These are phyloP conservation scores for thale cress (Arabidopsis thaliana) DNA, from an alignment of 345 rosid genomes.

Conservation along the genomic window TAIR10.1 NC_003070.9:883001-883500, in stretches of 20 bases:
- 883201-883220: slow-evolving; percentile 69
- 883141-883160: slow-evolving; percentile 43
- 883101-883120: slow-evolving; percentile 45
- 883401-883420: slow-evolving; percentile 32
- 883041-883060: slow-evolving; percentile 17
- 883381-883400: slow-evolving; percentile 39
- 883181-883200: slow-evolving; percentile 64
- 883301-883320: slow-evolving; percentile 47
- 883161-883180: slow-evolving; percentile 42
- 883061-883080: slow-evolving; percentile 14
- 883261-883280: slow-evolving; percentile 35
- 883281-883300: slow-evolving; percentile 28
- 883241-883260: slow-evolving; percentile 46
- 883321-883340: slow-evolving; percentile 60
- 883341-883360: slow-evolving; percentile 29
- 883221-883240: slow-evolving; percentile 47
- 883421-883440: slow-evolving; percentile 37
- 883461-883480: slow-evolving; percentile 41
- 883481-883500: slow-evolving; percentile 19
- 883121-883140: slow-evolving; percentile 47
- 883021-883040: slow-evolving; percentile 26
- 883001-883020: slow-evolving; percentile 22
- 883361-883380: slow-evolving; percentile 23
- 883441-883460: slow-evolving; percentile 42
- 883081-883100: slow-evolving; percentile 11